A percentile compares a stretch with the other conserved stretches of the same genome.
Evolutionary conservation across 257 asterid genomes (phyloP).

Genomic region (Solanum paucissectum): DNA sequence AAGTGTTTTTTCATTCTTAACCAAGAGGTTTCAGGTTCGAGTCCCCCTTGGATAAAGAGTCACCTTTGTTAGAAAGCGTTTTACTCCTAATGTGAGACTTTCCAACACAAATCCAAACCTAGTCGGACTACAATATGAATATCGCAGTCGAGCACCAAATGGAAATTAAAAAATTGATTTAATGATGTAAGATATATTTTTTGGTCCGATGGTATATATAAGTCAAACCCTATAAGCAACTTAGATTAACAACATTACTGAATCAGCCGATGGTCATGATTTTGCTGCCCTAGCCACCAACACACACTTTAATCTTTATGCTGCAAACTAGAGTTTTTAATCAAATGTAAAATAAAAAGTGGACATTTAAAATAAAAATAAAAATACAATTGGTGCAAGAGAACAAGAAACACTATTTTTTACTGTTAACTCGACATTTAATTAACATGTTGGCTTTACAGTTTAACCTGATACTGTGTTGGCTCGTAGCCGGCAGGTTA

Average conservation of each 20-base stretch:
- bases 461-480: background rate
- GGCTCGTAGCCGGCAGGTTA: background rate
- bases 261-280: background rate
- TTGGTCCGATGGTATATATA: background rate
- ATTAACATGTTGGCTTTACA: background rate
- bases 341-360: background rate
- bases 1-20: no score
- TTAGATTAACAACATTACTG: background rate
- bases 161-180: no score
- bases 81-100: no score
- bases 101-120: no score
- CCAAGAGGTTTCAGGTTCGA: no score
- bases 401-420: background rate
- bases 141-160: no score
- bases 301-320: background rate
- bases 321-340: background rate
- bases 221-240: background rate
- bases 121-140: no score
- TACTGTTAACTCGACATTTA: background rate
- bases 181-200: background rate
- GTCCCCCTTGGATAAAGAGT: rapidly evolving
- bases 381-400: background rate
- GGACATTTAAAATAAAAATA: no score
- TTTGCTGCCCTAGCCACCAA: background rate
- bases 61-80: no score